phyloP scores from a whole-genome alignment of 2,329 filamentous ascomycete species.

The Rachicladosporium sp. region DNA sequence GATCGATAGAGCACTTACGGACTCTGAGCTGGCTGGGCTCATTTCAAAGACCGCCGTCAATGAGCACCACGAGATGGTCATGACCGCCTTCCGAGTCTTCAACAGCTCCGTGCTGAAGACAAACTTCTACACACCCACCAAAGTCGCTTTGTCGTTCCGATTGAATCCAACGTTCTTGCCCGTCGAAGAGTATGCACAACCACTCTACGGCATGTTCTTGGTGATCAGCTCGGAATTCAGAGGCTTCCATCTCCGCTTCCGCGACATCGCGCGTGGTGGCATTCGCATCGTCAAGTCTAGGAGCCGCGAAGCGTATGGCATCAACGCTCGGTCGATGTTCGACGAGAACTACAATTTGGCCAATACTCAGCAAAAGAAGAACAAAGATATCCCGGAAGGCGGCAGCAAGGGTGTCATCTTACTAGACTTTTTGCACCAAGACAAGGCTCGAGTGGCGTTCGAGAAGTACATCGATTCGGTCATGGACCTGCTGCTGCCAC shows the following conservation, averaged over 20 bases:
- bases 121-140: conserved; percentile 95
- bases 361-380: conserved; percentile 98
- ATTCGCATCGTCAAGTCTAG: conserved; percentile 98
- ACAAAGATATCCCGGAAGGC: conserved; percentile 98
- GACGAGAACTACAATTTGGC: conserved; percentile 98
- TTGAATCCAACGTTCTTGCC: conserved; percentile 83
- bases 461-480: conserved; percentile 99
- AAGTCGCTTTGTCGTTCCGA: conserved; percentile 94
- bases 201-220: conserved; percentile 95
- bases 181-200: conserved; percentile 81
- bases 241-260: conserved; percentile 94
- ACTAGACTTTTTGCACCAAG: conserved; percentile 85
- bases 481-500: conserved; percentile 81
- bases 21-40: conserved; percentile 58
- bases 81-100: conserved; percentile 93
- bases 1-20: conserved; percentile 62
- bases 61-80: conserved; percentile 96
- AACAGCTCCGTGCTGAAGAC: conserved; percentile 91
- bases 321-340: conserved; percentile 92
- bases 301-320: conserved; percentile 88
- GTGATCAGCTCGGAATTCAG: conserved; percentile 94
- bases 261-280: conserved; percentile 90
- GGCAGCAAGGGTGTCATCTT: conserved; percentile 97
- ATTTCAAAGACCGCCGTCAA: conserved; percentile 74
- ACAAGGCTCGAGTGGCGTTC: conserved; percentile 82